Base-by-base conservation (phyloP, 352 stramenopile genomes). In the Phytophthora boehmeriae region DNA sequence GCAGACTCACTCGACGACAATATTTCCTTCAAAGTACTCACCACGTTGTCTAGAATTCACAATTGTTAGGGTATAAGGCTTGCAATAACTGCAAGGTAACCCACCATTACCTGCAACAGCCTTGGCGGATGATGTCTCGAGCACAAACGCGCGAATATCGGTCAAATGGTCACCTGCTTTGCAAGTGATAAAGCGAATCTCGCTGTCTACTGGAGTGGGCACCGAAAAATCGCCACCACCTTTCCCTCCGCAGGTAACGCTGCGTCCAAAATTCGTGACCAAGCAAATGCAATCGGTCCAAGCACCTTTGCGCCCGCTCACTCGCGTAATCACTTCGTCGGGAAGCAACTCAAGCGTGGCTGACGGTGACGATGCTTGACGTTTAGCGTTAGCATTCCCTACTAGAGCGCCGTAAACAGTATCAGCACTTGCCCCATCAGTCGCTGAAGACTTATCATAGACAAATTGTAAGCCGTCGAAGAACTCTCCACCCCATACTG, bases 401-500 rank as follows among this genome's bases (percentile, higher is more conserved):
- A 89, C 4, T 5, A 93, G 58, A n/a, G 55, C 28, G 17, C 84
- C 65, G 16, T 54, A 55, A 51, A 71, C 30, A 13, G 44, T 34
- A 20, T 56, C 17, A 46, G 16, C 16, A 32, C 13, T 57, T 16
- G 19, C n/a, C 8, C 30, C 28, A 34, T 54, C 35, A 27, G 14
- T 19, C 46, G 14, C 8, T 5, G 38, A 34, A 11, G 42, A 42
- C 13, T 71, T 63, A 13, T 86, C 68, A 46, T 91, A 93, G 5
- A 81, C 49, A 42, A 90, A 86, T 45, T 83, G 66, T 20, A 85
- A 47, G 4, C 86, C 86, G 22, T 95, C 80, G 36, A 95, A 85
- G 52, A 88, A 93, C 14, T 87, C 59, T 5, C 55, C 59, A 28
- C 78, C 80, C 86, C 86, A 93, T 78, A 93, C 86, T 95, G 55